phyloP scores from a whole-genome alignment of 345 rosid species.

The Citropsis articulata region DNA sequence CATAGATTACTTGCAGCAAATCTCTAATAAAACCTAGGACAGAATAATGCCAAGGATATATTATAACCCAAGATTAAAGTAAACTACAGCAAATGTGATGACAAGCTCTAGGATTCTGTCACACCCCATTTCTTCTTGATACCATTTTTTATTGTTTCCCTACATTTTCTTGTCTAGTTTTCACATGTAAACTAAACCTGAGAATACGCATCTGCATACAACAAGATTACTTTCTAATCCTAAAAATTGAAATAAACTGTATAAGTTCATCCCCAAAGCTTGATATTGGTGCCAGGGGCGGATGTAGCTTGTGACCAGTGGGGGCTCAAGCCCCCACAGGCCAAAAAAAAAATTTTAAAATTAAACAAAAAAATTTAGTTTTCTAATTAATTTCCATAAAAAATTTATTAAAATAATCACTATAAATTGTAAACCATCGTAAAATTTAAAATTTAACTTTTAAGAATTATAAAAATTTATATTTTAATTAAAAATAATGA shows the following conservation, averaged over 20 bases:
- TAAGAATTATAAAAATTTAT: no score
- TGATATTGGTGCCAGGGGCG: conserved; percentile 61
- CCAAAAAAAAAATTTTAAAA: no score
- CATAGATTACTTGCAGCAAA: background rate
- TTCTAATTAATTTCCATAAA: no score
- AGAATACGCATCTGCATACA: background rate
- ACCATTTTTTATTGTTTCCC: background rate
- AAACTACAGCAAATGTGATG: background rate
- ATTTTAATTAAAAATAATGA: no score
- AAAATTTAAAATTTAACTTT: no score
- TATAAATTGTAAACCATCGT: no score
- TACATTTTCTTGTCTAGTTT: background rate
- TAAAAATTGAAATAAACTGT: conserved; percentile 70
- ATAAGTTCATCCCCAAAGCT: conserved; percentile 77
- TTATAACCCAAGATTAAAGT: background rate
- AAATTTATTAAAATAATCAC: no score
- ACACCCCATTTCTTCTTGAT: background rate
- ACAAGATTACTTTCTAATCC: conserved; percentile 9
- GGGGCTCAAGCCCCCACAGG: no score
- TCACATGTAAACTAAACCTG: background rate
- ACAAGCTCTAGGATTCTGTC: background rate
- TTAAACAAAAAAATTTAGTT: no score
- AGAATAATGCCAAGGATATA: background rate
- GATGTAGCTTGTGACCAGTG: no score
- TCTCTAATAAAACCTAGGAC: background rate